These are phyloP conservation scores for Clathrospora elynae DNA, from an alignment of 2,329 filamentous ascomycete species.

Conservation along the genomic window DNA sequence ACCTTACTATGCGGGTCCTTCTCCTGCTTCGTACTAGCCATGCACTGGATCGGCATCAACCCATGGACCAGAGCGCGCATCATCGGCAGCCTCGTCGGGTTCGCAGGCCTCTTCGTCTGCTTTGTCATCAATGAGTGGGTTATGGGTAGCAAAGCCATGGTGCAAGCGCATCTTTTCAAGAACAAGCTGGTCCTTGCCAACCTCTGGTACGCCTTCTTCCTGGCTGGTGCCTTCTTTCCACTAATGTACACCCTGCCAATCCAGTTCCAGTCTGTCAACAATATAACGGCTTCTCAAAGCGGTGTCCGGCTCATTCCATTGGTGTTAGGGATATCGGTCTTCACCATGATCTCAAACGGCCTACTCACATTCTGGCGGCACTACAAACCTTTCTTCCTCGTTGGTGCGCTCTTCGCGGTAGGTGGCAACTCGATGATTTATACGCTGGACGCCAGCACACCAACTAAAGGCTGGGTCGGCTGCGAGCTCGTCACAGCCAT, in stretches of 20 bases:
- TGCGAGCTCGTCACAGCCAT: conserved; percentile 55
- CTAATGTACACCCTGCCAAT: conserved; percentile 38
- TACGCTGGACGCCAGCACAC: conserved; percentile 47
- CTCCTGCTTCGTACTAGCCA: conserved; percentile 35
- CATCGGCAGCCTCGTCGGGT: conserved; percentile 57
- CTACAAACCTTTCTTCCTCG: conserved; percentile 52
- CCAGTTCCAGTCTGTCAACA: conserved; percentile 37
- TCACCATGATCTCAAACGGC: conserved; percentile 35
- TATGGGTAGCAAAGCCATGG: conserved; percentile 37
- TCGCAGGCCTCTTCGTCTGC: conserved; percentile 51
- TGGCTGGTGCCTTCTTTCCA: conserved; percentile 36
- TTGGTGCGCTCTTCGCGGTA: conserved; percentile 31
- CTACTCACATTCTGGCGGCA: conserved; percentile 42
- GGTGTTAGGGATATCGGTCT: conserved; percentile 33
- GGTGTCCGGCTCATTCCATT: conserved; percentile 38
- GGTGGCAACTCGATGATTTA: conserved; percentile 34
- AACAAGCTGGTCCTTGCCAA: conserved; percentile 25
- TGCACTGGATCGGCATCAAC: conserved; percentile 39
- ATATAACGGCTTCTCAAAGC: conserved; percentile 31
- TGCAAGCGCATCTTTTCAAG: conserved; percentile 29
- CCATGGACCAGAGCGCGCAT: conserved; percentile 53
- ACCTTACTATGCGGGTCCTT: conserved; percentile 25
- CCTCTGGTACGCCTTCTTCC: conserved; percentile 29
- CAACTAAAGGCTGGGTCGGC: conserved; percentile 53
- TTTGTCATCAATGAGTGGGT: conserved; percentile 47